Base-by-base conservation (phyloP, 345 rosid genomes). In the Physaria fendleri region DNA sequence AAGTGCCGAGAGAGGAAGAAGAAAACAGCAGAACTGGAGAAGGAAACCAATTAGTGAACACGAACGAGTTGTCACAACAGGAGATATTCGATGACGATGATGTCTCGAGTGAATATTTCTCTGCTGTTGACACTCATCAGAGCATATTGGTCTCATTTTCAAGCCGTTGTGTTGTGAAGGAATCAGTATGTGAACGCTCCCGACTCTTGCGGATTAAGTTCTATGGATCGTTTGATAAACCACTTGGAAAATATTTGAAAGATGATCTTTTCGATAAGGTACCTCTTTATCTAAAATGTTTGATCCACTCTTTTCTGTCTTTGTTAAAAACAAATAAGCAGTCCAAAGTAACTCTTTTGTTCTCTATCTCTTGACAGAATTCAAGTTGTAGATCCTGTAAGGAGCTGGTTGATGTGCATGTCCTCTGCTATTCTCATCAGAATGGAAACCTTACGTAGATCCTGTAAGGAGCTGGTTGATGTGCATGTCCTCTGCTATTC, bases 371-470 rank as follows among this genome's bases (percentile, higher is more conserved):
- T 68, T 48, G 30, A 59, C 78, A 89, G 97, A 62, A 62, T 32
- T 75, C 88, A 3, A 71, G 48, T 45, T 90, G 97, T 71, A 78
- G 79, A 69, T 69, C 77, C 29, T 94, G 97, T 68, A 76, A 84
- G 33, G 90, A 85, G 80, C 80, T 87, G 11, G 83, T 91, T 38
- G 97, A 94, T 71, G 83, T 87, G 22, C 99, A 94, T 73, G 90
- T 84, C 20, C 77, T 82, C 24, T 87, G 97, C 68, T 94, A 85
- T 65, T 85, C 99, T 42, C 99, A 85, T 67, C 92, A 84, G 78
- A 95, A 90, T 71, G 99, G 99, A n/a, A 94, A 90, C 74, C 90
- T 94, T 29, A 94, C 95, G n/a, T n/a, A n/a, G n/a, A n/a, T n/a
- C n/a, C n/a, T 94, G 97, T 68, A 76, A 84, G 33, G 90, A 85